phyloP scores from a whole-genome alignment of 1,284 basidiomycete species.

The Naganishia sp. region DNA sequence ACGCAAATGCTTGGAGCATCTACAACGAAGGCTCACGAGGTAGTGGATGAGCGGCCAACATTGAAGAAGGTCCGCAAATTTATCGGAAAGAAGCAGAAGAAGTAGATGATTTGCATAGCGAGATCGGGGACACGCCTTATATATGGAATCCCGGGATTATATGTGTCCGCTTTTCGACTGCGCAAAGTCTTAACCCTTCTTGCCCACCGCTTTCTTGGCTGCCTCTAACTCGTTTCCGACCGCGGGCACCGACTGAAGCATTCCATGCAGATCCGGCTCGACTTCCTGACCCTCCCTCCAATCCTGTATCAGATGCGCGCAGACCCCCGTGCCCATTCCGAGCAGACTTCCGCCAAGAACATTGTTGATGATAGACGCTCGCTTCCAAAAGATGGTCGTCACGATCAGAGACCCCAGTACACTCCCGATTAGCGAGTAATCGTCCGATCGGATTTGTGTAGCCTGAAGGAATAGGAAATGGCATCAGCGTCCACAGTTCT shows the following conservation, averaged over 20 bases:
- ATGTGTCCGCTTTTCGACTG: too few relatives aligned
- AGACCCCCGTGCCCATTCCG: constrained; percentile 48
- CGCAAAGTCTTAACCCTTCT: constrained; percentile 8
- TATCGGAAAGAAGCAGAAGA: constrained; percentile 28
- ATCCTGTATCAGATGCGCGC: constrained; percentile 43
- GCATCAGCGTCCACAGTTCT: neutral
- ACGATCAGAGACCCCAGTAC: constrained; percentile 44
- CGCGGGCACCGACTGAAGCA: constrained; percentile 41
- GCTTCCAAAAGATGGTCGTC: constrained; percentile 48
- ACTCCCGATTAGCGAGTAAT: constrained; percentile 51
- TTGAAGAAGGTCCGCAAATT: constrained; percentile 33
- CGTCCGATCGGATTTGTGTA: constrained; percentile 46
- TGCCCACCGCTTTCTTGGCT: constrained; percentile 27
- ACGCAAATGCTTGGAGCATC: constrained; percentile 48
- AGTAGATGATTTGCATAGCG: neutral
- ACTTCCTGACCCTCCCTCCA: constrained; percentile 43
- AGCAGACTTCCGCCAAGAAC: constrained; percentile 48
- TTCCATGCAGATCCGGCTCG: constrained; percentile 40
- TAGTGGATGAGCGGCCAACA: constrained; percentile 38
- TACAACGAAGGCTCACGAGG: constrained; percentile 49
- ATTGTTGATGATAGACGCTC: constrained; percentile 43
- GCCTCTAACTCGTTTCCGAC: constrained; percentile 26
- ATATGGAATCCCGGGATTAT: too few relatives aligned
- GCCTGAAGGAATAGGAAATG: constrained; percentile 25
- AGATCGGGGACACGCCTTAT: too few relatives aligned